A percentile compares a stretch with the other conserved stretches of the same genome.
Evolutionary conservation across 2,329 filamentous ascomycete genomes (phyloP).

Genomic region (Penicillium fuscoglaucum): DNA sequence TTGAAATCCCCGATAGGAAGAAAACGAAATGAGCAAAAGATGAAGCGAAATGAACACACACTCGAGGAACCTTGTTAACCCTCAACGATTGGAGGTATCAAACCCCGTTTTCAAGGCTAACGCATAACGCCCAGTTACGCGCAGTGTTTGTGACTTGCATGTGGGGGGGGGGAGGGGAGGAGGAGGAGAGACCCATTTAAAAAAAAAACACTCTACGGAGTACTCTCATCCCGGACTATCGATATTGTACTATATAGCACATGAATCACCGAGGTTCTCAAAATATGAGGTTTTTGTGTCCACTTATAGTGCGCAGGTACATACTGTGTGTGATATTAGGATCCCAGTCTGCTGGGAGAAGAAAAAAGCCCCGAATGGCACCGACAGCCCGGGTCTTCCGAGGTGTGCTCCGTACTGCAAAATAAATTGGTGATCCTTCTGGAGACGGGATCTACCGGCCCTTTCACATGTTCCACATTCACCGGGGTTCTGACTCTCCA

Average conservation of each 20-base stretch:
- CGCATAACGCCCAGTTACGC: not conserved
- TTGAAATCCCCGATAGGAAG: not conserved
- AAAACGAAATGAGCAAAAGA: not conserved
- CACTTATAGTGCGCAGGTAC: not conserved
- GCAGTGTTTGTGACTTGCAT: slow-evolving; percentile 6
- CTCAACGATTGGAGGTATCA: not conserved
- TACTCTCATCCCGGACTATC: not conserved
- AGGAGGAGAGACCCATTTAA: not conserved
- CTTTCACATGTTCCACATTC: slow-evolving; percentile 4
- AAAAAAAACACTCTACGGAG: not conserved
- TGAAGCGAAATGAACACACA: not conserved
- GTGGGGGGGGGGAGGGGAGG: not conserved
- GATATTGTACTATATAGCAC: not conserved
- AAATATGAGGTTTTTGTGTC: not conserved
- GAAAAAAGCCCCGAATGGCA: not conserved
- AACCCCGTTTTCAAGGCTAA: not conserved
- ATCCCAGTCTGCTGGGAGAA: not conserved
- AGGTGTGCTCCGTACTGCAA: not conserved
- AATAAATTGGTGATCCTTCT: not conserved
- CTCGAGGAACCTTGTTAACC: not conserved
- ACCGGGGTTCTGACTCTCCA: not conserved
- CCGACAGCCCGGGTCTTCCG: slow-evolving; percentile 3
- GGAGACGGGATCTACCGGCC: slow-evolving; percentile 12
- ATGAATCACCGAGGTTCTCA: not conserved
- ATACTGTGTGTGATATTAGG: not conserved